These are phyloP conservation scores for Ogataea ramenticola DNA, from an alignment of 805 yeast species.

Conservation along the genomic window DNA sequence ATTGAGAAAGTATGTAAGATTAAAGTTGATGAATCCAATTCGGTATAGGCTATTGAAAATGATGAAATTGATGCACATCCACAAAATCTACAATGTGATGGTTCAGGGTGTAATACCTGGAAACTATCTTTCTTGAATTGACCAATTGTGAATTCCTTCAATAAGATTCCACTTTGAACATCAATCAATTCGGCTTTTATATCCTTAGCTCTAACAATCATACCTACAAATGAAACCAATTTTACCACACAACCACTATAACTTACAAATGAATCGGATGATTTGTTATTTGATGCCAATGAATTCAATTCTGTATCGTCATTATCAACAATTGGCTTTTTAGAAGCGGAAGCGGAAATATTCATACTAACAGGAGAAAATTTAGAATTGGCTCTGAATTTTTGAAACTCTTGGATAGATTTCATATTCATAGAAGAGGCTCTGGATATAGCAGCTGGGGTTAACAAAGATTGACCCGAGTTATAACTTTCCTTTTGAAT, in stretches of 20 bases:
- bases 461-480: conserved; percentile 29
- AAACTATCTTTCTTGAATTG: conserved; percentile 54
- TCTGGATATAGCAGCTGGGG: conserved; percentile 30
- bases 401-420: conserved; percentile 11
- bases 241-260: conserved; percentile 31
- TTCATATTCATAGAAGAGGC: conserved; percentile 15
- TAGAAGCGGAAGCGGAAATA: neutral
- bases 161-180: conserved; percentile 67
- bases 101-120: conserved; percentile 72
- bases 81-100: conserved; percentile 85
- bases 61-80: conserved; percentile 79
- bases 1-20: conserved; percentile 69
- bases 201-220: conserved; percentile 56
- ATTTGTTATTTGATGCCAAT: neutral
- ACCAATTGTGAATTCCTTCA: conserved; percentile 56
- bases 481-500: conserved; percentile 42
- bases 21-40: conserved; percentile 44
- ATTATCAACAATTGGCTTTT: no score
- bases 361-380: neutral
- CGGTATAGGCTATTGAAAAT: conserved; percentile 66
- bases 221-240: conserved; percentile 64
- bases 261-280: no score
- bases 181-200: conserved; percentile 61
- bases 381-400: conserved; percentile 2
- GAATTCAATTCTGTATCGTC: conserved; percentile 7